Base-by-base conservation (phyloP, 805 yeast species). In the Pichia cabralensis region DNA sequence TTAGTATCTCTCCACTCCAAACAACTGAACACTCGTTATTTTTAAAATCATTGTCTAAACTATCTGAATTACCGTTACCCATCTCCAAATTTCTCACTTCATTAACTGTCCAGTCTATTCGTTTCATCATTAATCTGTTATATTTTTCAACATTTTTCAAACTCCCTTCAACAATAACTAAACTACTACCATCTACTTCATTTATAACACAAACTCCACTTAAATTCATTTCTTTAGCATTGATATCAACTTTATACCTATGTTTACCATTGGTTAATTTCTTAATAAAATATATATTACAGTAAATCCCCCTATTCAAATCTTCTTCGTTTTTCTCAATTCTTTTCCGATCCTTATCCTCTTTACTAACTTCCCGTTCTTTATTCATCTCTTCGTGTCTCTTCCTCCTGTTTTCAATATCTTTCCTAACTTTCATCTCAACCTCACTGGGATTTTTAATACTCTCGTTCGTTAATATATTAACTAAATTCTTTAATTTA, bases 361-460 rank as follows among this genome's bases (percentile, higher is more conserved):
- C 13, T n/a, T n/a, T n/a, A 3, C 5, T 22, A 8, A 79, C 56
- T 47, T 71, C 77, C 23, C 97, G 63, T 7, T 57, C 71, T 32
- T 66, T 65, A 53, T 92, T 92, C 13, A 53, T 65, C 26, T 55
- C 56, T 41, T 70, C 64, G 57, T 92, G 99, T 26, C 59, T 55
- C 11, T 56, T 42, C 22, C 59, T 61, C 21, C 98, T 63, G 28
- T 71, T 69, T 26, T 68, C 75, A 4, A 85, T 80, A 41, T 88
- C 92, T 17, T 61, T 55, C 28, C 71, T 64, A 0, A 92, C 96
- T 33, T 66, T 56, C 54, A 65, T 63, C 49, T 89, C 98, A 45
- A 86, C 78, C 4, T 74, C 74, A 0, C 97, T 89, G 1, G 98
- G 97, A 51, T 92, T 95, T 39, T 71, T 65, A 31, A 88, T 80